phyloP scores from a whole-genome alignment of 108 stramenopile species.

The Heterococcus sp. region DNA sequence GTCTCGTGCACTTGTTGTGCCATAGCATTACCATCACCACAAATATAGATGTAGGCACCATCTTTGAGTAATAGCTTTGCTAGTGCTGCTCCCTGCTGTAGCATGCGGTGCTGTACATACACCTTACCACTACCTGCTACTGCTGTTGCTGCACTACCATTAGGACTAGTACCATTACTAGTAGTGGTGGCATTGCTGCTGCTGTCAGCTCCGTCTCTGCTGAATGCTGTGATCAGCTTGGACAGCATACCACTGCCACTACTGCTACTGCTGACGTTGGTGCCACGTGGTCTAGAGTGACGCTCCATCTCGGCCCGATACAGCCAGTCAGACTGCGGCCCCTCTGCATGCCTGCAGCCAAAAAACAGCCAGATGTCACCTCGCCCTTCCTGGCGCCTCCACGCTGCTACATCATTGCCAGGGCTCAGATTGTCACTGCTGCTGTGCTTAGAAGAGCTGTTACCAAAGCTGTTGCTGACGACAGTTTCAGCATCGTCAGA shows the following conservation, averaged over 20 bases:
- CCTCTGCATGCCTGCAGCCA: conserved; percentile 34
- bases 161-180: not conserved
- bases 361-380: conserved; percentile 50
- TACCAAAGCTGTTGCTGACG: not conserved
- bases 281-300: too few relatives aligned
- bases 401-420: conserved; percentile 9
- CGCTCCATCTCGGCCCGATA: too few relatives aligned
- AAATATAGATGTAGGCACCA: conserved; percentile 51
- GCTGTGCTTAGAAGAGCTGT: not conserved
- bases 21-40: conserved; percentile 51
- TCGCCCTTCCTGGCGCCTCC: conserved; percentile 15
- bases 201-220: not conserved
- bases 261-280: too few relatives aligned
- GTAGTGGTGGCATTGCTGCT: too few relatives aligned
- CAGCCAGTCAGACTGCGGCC: not conserved
- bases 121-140: not conserved
- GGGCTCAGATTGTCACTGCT: not conserved
- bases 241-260: not conserved
- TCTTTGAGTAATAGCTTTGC: conserved; percentile 38
- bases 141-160: too few relatives aligned
- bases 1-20: conserved; percentile 43
- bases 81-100: conserved; percentile 6
- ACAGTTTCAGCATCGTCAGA: not conserved
- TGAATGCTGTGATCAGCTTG: not conserved
- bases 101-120: conserved; percentile 14